Percentiles rank a stretch among this genome's conserved stretches.
phyloP scores from a whole-genome alignment of 177 flowering plant species.

The Vitis hybrid region DNA sequence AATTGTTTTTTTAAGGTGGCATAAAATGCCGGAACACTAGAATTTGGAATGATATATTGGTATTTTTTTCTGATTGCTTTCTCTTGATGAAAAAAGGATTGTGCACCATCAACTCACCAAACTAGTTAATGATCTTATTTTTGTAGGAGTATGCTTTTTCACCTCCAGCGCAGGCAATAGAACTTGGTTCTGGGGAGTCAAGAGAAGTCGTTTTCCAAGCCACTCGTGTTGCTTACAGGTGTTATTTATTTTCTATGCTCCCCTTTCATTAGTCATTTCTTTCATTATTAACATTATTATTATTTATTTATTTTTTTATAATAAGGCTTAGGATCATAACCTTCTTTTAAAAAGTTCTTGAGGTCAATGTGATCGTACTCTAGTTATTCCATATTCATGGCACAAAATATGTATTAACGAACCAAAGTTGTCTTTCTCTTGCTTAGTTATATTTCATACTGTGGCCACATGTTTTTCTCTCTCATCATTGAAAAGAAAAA shows the following conservation, averaged over 20 bases:
- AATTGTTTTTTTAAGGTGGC: too few species aligned
- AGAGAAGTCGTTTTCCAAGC: slow-evolving; percentile 82
- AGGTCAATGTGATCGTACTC: too few species aligned
- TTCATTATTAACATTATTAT: not conserved
- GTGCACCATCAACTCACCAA: not conserved
- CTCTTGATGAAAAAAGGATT: not conserved
- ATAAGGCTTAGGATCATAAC: too few species aligned
- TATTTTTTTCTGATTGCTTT: not conserved
- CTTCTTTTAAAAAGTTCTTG: too few species aligned
- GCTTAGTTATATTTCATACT: too few species aligned
- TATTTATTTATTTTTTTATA: too few species aligned
- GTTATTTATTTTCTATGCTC: slow-evolving; percentile 11
- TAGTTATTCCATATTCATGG: too few species aligned
- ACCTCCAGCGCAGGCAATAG: slow-evolving; percentile 90
- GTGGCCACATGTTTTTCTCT: not conserved
- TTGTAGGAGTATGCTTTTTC: slow-evolving; percentile 92
- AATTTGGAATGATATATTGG: not conserved
- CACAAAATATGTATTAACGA: too few species aligned
- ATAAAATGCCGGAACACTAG: not conserved
- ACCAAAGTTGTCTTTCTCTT: too few species aligned
- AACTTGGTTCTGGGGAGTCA: slow-evolving; percentile 91
- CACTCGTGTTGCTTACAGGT: slow-evolving; percentile 99
- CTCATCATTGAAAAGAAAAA: not conserved
- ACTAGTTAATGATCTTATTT: not conserved
- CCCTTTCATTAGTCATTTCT: not conserved